Evolutionary conservation across 371 early-diverging fungal genomes (phyloP).

Genomic region (Mucor saturninus): DNA sequence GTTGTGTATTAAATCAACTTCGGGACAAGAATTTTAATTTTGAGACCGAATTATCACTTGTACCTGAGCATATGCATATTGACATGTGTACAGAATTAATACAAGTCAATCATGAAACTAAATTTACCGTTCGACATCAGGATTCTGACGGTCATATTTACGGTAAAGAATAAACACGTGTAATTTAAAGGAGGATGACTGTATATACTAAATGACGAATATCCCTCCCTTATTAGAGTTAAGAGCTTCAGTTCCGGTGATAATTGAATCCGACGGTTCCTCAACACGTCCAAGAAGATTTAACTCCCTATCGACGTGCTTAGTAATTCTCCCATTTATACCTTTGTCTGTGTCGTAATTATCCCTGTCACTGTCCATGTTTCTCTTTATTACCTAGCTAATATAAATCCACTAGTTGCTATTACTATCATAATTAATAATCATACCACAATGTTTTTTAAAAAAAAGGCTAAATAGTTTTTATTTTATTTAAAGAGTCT

Average conservation of each 20-base stretch:
- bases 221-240: slow-evolving; percentile 26
- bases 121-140: no score
- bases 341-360: not conserved
- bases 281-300: slow-evolving; percentile 19
- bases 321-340: not conserved
- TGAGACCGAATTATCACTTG: no score
- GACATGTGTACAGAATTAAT: no score
- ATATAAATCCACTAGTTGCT: slow-evolving; percentile 23
- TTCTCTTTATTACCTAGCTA: no score
- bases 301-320: slow-evolving; percentile 52
- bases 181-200: no score
- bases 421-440: not conserved
- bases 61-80: no score
- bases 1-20: no score
- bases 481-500: slow-evolving; percentile 6
- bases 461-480: not conserved
- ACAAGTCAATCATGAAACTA: no score
- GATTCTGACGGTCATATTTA: no score
- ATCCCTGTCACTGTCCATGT: not conserved
- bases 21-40: no score
- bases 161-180: no score
- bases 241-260: slow-evolving; percentile 39
- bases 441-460: not conserved
- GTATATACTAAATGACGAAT: no score
- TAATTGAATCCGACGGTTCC: slow-evolving; percentile 30